phyloP scores from a whole-genome alignment of 2,329 filamentous ascomycete species.

The Pestalotiopsis sp. region DNA sequence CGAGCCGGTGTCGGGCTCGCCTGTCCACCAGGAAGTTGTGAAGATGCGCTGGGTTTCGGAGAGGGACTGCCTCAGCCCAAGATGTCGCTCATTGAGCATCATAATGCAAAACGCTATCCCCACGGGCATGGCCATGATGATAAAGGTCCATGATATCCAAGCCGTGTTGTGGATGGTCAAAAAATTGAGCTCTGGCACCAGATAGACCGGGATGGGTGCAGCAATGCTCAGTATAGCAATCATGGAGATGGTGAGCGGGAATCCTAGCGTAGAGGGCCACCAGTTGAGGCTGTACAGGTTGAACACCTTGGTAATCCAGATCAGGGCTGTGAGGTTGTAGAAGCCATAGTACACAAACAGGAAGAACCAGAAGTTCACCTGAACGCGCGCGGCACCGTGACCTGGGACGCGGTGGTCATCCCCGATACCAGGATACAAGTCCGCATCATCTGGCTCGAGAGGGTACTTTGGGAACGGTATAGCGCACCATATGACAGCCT shows the following conservation, averaged over 20 bases:
- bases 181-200: slow-evolving; percentile 52
- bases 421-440: slow-evolving; percentile 25
- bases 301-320: slow-evolving; percentile 74
- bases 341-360: slow-evolving; percentile 71
- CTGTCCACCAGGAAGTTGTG: slow-evolving; percentile 67
- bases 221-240: slow-evolving; percentile 64
- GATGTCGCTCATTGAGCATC: slow-evolving; percentile 64
- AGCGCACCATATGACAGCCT: slow-evolving; percentile 68
- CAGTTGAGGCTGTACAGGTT: slow-evolving; percentile 73
- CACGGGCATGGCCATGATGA: slow-evolving; percentile 72
- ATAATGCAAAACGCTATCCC: slow-evolving; percentile 66
- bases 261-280: slow-evolving; percentile 68
- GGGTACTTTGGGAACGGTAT: slow-evolving; percentile 67
- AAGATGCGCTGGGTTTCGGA: slow-evolving; percentile 71
- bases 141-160: slow-evolving; percentile 72
- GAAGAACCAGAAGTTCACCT: slow-evolving; percentile 74
- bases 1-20: slow-evolving; percentile 51
- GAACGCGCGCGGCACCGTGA: slow-evolving; percentile 64
- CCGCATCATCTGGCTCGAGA: slow-evolving; percentile 47
- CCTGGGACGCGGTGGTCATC: slow-evolving; percentile 53
- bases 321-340: slow-evolving; percentile 67
- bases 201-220: slow-evolving; percentile 62
- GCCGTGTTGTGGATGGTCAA: slow-evolving; percentile 65
- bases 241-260: slow-evolving; percentile 63
- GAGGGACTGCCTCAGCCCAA: slow-evolving; percentile 61